These are phyloP conservation scores for Westerdykella aurantiaca DNA, from an alignment of 2,329 filamentous ascomycete genomes.

Conservation along the genomic window DNA sequence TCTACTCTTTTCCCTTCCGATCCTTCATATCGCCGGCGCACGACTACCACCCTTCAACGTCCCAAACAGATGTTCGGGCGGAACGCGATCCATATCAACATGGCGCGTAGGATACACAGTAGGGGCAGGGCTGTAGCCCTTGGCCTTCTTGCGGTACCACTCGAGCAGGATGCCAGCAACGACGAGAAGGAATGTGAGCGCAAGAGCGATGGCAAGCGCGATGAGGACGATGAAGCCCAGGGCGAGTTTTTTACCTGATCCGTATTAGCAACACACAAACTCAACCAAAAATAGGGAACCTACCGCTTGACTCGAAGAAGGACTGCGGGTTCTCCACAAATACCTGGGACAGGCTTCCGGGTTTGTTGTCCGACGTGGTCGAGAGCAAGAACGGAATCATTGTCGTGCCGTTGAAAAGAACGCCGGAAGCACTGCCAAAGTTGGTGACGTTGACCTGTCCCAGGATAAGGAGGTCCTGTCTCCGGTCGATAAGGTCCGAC, in stretches of 20 bases:
- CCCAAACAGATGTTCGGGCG: constrained; percentile 42
- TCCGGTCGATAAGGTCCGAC: constrained; percentile 57
- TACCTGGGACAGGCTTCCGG: constrained; percentile 71
- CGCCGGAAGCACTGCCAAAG: constrained; percentile 79
- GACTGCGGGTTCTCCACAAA: constrained; percentile 73
- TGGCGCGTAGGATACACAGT: constrained; percentile 48
- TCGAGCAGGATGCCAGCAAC: constrained; percentile 69
- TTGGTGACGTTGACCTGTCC: constrained; percentile 69
- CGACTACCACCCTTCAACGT: constrained; percentile 27
- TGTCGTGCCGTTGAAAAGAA: constrained; percentile 75
- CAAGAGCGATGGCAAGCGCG: constrained; percentile 70
- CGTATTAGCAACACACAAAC: constrained; percentile 7
- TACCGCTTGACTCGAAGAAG: constrained; percentile 63
- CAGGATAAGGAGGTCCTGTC: constrained; percentile 74
- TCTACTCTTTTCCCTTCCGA: constrained; percentile 1
- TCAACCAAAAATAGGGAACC: constrained; percentile 29
- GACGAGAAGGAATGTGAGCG: constrained; percentile 70
- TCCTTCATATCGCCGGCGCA: constrained; percentile 28
- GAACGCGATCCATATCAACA: constrained; percentile 46
- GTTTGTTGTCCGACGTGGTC: constrained; percentile 56
- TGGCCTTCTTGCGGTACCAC: constrained; percentile 66
- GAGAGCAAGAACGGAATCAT: constrained; percentile 78
- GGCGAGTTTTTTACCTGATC: constrained; percentile 54
- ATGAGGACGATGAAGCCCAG: constrained; percentile 77
- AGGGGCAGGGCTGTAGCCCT: constrained; percentile 75